These are phyloP conservation scores for Musa acuminata DNA, from an alignment of 176 grass and related monocot species.

Conservation along the genomic window DNA sequence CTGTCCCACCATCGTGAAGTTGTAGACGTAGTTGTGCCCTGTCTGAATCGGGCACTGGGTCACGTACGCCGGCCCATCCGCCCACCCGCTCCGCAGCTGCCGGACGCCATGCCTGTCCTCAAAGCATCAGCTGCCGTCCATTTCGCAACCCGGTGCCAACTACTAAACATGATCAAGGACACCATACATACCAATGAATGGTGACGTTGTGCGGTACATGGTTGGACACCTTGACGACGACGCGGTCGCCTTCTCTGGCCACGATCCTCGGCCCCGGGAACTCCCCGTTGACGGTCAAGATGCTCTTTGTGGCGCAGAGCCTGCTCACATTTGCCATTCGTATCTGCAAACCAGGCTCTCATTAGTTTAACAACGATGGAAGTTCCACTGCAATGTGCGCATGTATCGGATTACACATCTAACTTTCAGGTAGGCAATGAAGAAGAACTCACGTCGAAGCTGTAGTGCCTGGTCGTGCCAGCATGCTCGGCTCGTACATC, in stretches of 20 bases:
- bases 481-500: background rate
- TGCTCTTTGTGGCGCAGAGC: conserved; percentile 63
- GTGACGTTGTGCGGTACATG: conserved; percentile 52
- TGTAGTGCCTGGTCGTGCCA: conserved; percentile 8
- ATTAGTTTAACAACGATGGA: no score
- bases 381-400: no score
- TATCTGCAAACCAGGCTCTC: conserved; percentile 24
- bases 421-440: background rate
- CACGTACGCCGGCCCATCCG: conserved; percentile 62
- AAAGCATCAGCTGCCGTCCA: no score
- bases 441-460: background rate
- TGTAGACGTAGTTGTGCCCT: conserved; percentile 47
- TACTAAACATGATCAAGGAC: no score
- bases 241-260: conserved; percentile 57
- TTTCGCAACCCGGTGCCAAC: no score
- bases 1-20: conserved; percentile 42
- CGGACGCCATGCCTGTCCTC: conserved; percentile 47
- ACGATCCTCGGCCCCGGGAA: conserved; percentile 52
- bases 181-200: conserved; percentile 47
- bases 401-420: no score
- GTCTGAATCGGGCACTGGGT: conserved; percentile 80
- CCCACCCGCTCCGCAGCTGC: conserved; percentile 64
- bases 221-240: conserved; percentile 58
- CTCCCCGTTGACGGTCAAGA: conserved; percentile 73
- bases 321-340: conserved; percentile 44